A percentile compares a stretch with the other conserved stretches of the same genome.
phyloP scores from a whole-genome alignment of 768 basidiomycete species.

The Pulveroboletus sp. region DNA sequence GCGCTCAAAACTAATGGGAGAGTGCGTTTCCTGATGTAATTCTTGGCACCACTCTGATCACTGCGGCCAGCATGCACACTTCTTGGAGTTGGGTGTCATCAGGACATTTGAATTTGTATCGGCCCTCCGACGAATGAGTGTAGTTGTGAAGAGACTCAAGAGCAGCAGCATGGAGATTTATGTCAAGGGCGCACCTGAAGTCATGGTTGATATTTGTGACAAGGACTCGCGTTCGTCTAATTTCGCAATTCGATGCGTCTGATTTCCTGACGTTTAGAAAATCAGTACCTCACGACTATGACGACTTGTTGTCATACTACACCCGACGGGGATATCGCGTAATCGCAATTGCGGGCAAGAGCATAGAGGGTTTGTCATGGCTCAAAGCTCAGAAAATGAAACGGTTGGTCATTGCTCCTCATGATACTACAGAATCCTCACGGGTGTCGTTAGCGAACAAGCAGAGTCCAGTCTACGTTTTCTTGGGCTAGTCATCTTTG shows the following conservation, averaged over 20 bases:
- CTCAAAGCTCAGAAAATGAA: conserved; percentile 96
- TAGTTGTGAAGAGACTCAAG: conserved; percentile 92
- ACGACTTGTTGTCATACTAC: conserved; percentile 94
- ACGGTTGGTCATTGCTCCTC: conserved; percentile 48
- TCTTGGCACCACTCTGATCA: not conserved
- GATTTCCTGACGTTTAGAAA: conserved; percentile 13
- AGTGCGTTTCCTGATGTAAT: conserved; percentile 40
- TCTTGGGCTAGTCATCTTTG: conserved; percentile 94
- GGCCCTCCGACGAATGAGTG: conserved; percentile 91
- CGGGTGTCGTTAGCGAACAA: conserved; percentile 63
- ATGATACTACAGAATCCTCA: conserved; percentile 6
- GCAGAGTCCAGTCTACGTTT: conserved; percentile 90
- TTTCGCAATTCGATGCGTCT: not conserved
- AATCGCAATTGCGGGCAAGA: conserved; percentile 97
- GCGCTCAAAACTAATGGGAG: conserved; percentile 81
- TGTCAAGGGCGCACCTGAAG: conserved; percentile 98
- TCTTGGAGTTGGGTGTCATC: conserved; percentile 95
- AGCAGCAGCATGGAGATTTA: conserved; percentile 97
- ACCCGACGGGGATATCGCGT: conserved; percentile 96
- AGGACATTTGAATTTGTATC: conserved; percentile 97
- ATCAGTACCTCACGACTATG: conserved; percentile 92
- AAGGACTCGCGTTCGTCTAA: conserved; percentile 78
- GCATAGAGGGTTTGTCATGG: conserved; percentile 91
- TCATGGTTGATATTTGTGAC: conserved; percentile 95
- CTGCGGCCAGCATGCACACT: conserved; percentile 79